Conservation (phyloP, 371 early-diverging fungal genomes). For the Mortierella sp. region DNA sequence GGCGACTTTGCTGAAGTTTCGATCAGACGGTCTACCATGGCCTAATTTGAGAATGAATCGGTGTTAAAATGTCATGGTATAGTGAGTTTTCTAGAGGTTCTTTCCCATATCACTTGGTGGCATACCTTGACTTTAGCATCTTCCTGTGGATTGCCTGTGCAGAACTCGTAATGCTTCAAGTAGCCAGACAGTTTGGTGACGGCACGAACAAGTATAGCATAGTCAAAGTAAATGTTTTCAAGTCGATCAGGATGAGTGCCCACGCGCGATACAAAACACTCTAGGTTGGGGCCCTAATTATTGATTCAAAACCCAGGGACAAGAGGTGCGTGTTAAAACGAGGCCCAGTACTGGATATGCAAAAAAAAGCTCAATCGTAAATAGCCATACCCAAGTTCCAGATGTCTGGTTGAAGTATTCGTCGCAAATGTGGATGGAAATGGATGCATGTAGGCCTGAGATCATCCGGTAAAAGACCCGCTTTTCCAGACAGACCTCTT, state of each 20-base stretch:
- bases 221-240: conserved; percentile 94
- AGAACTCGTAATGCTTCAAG: conserved; percentile 76
- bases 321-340: too few species aligned
- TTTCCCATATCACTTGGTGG: not conserved
- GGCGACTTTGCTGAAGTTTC: conserved; percentile 70
- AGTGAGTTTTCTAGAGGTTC: too few species aligned
- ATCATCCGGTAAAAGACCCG: conserved; percentile 92
- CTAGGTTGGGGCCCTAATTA: conserved; percentile 88
- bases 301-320: not conserved
- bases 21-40: conserved; percentile 68
- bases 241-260: conserved; percentile 92
- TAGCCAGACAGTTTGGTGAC: conserved; percentile 84
- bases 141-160: conserved; percentile 58
- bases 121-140: conserved; percentile 21
- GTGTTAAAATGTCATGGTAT: not conserved
- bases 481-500: conserved; percentile 82
- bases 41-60: conserved; percentile 29
- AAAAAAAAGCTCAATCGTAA: not conserved
- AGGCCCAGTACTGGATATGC: not conserved
- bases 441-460: conserved; percentile 96
- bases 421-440: conserved; percentile 96
- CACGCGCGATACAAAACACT: conserved; percentile 89
- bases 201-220: conserved; percentile 86
- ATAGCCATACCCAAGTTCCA: conserved; percentile 55
- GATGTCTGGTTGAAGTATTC: conserved; percentile 88